Base-by-base conservation (phyloP, 768 basidiomycete species). In the Suillus alpinus region DNA sequence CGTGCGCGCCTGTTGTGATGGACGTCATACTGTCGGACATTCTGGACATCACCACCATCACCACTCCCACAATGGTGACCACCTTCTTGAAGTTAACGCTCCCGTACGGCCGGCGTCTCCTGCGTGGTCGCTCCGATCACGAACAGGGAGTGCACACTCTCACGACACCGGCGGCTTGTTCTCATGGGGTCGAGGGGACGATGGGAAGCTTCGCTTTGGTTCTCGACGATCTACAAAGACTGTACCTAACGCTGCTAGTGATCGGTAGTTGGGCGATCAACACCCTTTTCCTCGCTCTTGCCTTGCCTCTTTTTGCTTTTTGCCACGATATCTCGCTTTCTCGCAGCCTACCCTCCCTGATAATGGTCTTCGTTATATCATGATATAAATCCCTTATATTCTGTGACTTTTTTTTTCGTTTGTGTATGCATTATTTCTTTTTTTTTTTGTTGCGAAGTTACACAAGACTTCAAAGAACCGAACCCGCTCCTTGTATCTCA, bases 1-100 rank as follows among this genome's bases (percentile, higher is more conserved):
- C 68, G 95, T 98, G 23, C 84, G 96, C 26, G 94, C 91, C 1
- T 94, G 92, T 71, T 94, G 92, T 67, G 91, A 93, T 71, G 92
- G 92, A 20, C 81, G 85, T 56, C 93, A 95, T 73, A 94, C 92
- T 1, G 91, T 95, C 18, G 91, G 92, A 0, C 83, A 81, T 61
- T 77, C 80, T 40, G 81, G 79, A 34, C 80, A 81, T 53, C 83
- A 85, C 57, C 86, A 85, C 31, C 84, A 86, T 40, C 84, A 86
- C 52, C 77, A 81, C 46, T 66, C 75, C 18, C 74, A 78, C 43
- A 75, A 73, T 59, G 78, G 80, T 51, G 78, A 80, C 49, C 83
- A 83, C 63, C 75, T 86, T 23, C 75, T 87, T 23, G 84, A 89
- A 40, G 77, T 81, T 26, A 80, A 78, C 29, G 75, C 41, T 62